Base-by-base conservation (phyloP, 2,329 filamentous ascomycete species). In the Nothomitra cinnamomea region DNA sequence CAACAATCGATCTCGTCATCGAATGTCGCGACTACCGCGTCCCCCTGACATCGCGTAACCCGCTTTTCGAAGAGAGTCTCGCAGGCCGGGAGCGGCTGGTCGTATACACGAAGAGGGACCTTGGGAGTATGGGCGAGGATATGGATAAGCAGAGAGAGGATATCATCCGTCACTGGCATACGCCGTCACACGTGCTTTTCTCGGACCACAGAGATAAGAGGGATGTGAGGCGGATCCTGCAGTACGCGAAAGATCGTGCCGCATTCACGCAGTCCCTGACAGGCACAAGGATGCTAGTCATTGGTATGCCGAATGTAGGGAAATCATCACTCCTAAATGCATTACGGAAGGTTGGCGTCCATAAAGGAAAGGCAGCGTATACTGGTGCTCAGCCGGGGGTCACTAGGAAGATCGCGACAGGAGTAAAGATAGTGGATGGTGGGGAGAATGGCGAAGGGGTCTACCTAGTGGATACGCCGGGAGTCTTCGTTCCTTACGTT, bases 281-380 rank as follows among this genome's bases (percentile, higher is more conserved):
- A 6, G 89, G 88, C n/a, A 77, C 87, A 60, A 79, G 88, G 50
- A 78, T 88, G 54, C 77, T 98, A 66, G 79, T 96, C 0, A 89
- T 96, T 13, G 92, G 92, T 54, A 95, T 98, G 89, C 92, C 92
- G 36, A 98, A 98, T 64, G 87, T 95, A 0, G 92, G 92, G 36
- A 98, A 98, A 69, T 94, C 87, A 48, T 88, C 89, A 1, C 73
- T 98, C n/a, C 78, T 98, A 42, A 98, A 98, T 66, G 78, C 82
- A 15, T 75, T 96, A 50, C 82, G 92, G 19, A 77, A 74, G 41
- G 72, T 75, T 17, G 87, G 87, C 41, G 76, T 86, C 59, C 69
- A 72, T 52, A 70, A 74, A 59, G 62, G 64, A 50, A 94, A 90
- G 65, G 89, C 81, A 1, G 86, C 89, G 38, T 75, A 72, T 57